Base-by-base conservation (phyloP, 73 alveolate genomes). In the Vitrella brassicaformis region DNA sequence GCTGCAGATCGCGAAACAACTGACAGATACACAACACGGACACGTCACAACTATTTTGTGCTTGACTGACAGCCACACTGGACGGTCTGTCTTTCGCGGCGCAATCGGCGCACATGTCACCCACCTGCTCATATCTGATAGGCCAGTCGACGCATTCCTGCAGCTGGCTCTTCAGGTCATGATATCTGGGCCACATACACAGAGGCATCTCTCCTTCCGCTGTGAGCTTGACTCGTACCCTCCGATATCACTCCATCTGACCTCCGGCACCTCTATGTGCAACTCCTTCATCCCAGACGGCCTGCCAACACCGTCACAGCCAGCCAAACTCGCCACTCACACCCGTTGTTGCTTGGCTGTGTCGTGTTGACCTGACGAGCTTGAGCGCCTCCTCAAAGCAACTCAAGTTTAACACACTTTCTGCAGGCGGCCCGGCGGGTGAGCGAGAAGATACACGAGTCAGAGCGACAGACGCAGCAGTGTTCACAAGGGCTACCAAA, bases 61-160 rank as follows among this genome's bases (percentile, higher is more conserved):
- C 4, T 39, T 39, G 56, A 39, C 56, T 39, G 56, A 39, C 56
- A 39, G 14, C 14, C 4, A 4, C 4, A 39, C 4, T 39, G 56
- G 22, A 4, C 56, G 22, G n/a, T n/a, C n/a, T n/a, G n/a, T n/a
- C n/a, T n/a, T n/a, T n/a, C n/a, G n/a, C n/a, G n/a, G n/a, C n/a
- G n/a, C n/a, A n/a, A n/a, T n/a, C n/a, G n/a, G n/a, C n/a, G n/a
- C n/a, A n/a, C n/a, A n/a, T n/a, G n/a, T n/a, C n/a, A n/a, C 56
- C 56, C 56, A 39, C 56, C 56, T 39, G 56, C 14, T 39, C 56
- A 39, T 39, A 39, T 39, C 30, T 46, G 47, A 77, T 45, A 18
- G 99, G 99, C 98, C 98, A 96, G 88, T 97, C 99, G 65, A 97
- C 95, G 67, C 98, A 93, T 79, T 96, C 92, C 69, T 89, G 79